These are phyloP conservation scores for Coemansia aciculifera DNA, from an alignment of 192 early-diverging fungal genomes.

Conservation along the genomic window DNA sequence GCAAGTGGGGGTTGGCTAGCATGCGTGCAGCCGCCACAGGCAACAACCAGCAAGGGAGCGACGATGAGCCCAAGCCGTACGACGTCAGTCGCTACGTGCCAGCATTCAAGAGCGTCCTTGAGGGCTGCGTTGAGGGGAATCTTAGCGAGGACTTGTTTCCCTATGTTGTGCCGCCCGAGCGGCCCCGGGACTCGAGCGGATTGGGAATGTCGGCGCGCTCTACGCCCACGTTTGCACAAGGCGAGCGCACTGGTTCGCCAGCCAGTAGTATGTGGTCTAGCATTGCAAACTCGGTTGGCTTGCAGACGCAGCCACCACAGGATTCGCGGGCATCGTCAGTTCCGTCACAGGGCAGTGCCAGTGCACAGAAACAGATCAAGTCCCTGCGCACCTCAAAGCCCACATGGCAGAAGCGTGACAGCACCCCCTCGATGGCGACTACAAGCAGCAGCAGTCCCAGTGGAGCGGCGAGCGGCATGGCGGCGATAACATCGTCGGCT, in stretches of 20 bases:
- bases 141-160: slow-evolving; percentile 56
- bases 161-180: slow-evolving; percentile 54
- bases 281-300: slow-evolving; percentile 40
- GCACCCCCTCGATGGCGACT: slow-evolving; percentile 29
- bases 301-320: slow-evolving; percentile 21
- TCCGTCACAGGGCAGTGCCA: slow-evolving; percentile 19
- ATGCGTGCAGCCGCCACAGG: slow-evolving; percentile 22
- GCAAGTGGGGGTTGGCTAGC: slow-evolving; percentile 46
- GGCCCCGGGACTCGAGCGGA: slow-evolving; percentile 28
- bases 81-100: slow-evolving; percentile 52
- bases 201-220: slow-evolving; percentile 25
- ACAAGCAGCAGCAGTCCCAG: slow-evolving; percentile 12
- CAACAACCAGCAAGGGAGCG: slow-evolving; percentile 12
- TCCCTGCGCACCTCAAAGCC: slow-evolving; percentile 49
- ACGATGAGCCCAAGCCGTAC: slow-evolving; percentile 38
- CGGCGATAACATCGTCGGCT: slow-evolving; percentile 5
- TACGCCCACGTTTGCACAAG: slow-evolving; percentile 17
- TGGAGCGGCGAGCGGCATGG: slow-evolving; percentile 7
- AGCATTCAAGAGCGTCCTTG: slow-evolving; percentile 45
- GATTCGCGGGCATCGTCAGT: slow-evolving; percentile 28
- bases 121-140: slow-evolving; percentile 38
- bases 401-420: slow-evolving; percentile 57
- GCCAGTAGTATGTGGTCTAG: slow-evolving; percentile 53
- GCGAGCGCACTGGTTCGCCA: slow-evolving; percentile 37
- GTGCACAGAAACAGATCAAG: slow-evolving; percentile 37